phyloP scores from a whole-genome alignment of 2,329 filamentous ascomycete genomes.

The Penicillium glabrum region DNA sequence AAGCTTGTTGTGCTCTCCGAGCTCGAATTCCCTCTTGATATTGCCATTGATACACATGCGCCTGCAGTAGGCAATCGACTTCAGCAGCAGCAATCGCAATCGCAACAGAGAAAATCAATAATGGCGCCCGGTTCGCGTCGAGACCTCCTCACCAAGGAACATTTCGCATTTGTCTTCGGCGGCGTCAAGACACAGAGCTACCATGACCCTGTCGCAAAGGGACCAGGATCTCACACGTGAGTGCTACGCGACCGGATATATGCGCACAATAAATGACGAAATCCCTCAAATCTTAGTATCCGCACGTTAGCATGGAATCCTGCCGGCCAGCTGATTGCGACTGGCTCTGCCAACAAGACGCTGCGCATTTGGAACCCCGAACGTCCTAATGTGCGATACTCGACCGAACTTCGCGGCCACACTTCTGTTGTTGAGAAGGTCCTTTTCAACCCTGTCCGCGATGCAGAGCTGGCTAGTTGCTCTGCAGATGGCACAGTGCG shows the following conservation, averaged over 20 bases:
- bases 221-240: slow-evolving; percentile 58
- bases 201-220: slow-evolving; percentile 59
- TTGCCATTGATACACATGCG: slow-evolving; percentile 9
- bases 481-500: slow-evolving; percentile 51
- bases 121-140: slow-evolving; percentile 44
- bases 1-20: neutral
- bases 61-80: slow-evolving; percentile 12
- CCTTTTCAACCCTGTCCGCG: slow-evolving; percentile 49
- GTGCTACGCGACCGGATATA: slow-evolving; percentile 21
- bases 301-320: slow-evolving; percentile 88
- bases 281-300: slow-evolving; percentile 51
- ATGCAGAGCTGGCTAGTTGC: slow-evolving; percentile 52
- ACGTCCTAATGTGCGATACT: slow-evolving; percentile 46
- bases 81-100: slow-evolving; percentile 13
- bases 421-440: slow-evolving; percentile 50
- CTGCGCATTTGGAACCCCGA: slow-evolving; percentile 86
- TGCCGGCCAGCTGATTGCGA: slow-evolving; percentile 77
- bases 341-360: slow-evolving; percentile 81
- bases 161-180: slow-evolving; percentile 66
- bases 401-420: slow-evolving; percentile 51
- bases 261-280: slow-evolving; percentile 3
- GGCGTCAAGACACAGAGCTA: slow-evolving; percentile 71
- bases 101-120: slow-evolving; percentile 10
- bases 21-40: neutral
- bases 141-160: slow-evolving; percentile 59